Base-by-base conservation (phyloP, 2,329 filamentous ascomycete genomes). In the Xylaria sp. region DNA sequence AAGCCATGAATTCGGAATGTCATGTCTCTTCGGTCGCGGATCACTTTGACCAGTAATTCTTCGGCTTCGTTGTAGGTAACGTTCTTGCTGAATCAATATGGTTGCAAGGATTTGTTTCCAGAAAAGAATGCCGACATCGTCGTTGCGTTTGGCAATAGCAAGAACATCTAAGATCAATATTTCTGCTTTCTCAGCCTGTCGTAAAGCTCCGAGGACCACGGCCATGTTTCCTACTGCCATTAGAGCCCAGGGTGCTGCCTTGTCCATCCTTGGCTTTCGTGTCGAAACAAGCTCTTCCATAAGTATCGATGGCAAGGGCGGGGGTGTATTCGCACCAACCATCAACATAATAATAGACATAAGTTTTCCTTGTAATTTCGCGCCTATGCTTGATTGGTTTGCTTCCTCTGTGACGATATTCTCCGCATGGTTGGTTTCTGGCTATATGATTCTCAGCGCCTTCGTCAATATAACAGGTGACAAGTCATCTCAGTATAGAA, bases 161-260 rank as follows among this genome's bases (percentile, higher is more conserved):
- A 70, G 18, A 48, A n/a, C 44, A 6, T 35, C 2, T 2, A 12
- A 21, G 3, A 68, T 65, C 16, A 73, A 18, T 16, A n/a, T 5
- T 42, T 65, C 61, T 12, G 55, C 55, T 13, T 68, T 16, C n/a
- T 61, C 16, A 5, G 16, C 16, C 9, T 29, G 48, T 18, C 67
- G 65, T n/a, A 65, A 32, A n/a, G 69, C 65, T 32, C 40, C 48
- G 21, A 64, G 23, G 2, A 69, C 69, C 16, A 67, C 63, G n/a
- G 69, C 66, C 32, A 42, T 68, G 18, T 61, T 63, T 4, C 40
- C 71, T 47, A 63, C 53, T 3, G 67, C 69, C 13, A 73, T 44
- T 9, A 73, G 58, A 1, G 69, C 70, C 40, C 58, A 69, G 0
- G 63, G 27, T 23, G 67, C 48, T 58, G 72, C 69, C 48, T 70